Evolutionary conservation across 2,329 filamentous ascomycete genomes (phyloP).

Genomic region (Calonectria pteridis): DNA sequence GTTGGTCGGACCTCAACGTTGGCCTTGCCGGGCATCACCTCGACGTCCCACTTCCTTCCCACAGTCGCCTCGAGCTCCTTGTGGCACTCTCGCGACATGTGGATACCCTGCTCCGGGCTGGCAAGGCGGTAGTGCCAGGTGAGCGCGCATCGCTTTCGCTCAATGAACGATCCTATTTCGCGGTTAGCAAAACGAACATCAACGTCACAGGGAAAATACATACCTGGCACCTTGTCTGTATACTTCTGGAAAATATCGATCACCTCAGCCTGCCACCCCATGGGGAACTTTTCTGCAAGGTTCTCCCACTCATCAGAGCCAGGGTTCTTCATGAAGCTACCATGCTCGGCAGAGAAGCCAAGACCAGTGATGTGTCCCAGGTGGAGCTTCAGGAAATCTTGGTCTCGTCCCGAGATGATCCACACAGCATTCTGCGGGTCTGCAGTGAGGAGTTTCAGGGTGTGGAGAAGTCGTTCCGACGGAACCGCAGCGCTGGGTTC

Average conservation of each 20-base stretch:
- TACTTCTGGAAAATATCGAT: constrained; percentile 88
- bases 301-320: constrained; percentile 86
- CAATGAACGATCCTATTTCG: constrained; percentile 84
- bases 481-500: constrained; percentile 92
- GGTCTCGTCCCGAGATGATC: constrained; percentile 97
- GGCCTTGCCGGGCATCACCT: constrained; percentile 97
- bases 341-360: constrained; percentile 97
- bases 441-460: constrained; percentile 81
- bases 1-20: constrained; percentile 97
- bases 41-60: constrained; percentile 85
- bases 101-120: constrained; percentile 85
- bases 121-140: constrained; percentile 98
- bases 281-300: constrained; percentile 85
- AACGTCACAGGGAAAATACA: constrained; percentile 41
- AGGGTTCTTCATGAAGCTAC: constrained; percentile 92
- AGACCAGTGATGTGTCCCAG: constrained; percentile 91
- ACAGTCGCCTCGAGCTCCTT: constrained; percentile 84
- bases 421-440: constrained; percentile 92
- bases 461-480: constrained; percentile 83
- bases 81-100: constrained; percentile 85
- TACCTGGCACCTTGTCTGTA: constrained; percentile 87
- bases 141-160: constrained; percentile 91
- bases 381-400: constrained; percentile 90
- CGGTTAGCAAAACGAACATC: constrained; percentile 19
- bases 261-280: constrained; percentile 92